Base-by-base conservation (phyloP, 139 green algal genomes). In the Chlamydomonas sp. region DNA sequence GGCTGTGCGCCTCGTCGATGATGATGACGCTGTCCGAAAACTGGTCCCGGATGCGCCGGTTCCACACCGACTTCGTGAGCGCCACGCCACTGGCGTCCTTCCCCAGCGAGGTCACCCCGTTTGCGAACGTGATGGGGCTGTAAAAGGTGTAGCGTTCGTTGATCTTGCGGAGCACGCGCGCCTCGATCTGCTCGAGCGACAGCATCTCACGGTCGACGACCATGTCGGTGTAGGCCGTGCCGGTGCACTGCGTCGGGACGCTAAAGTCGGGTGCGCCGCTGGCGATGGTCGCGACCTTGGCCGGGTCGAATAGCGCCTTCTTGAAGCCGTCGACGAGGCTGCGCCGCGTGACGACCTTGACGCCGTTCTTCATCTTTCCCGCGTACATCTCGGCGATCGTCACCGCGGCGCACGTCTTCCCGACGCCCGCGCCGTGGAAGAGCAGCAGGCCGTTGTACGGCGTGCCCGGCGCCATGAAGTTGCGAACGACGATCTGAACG, bases 1-100 rank as follows among this genome's bases (percentile, higher is more conserved):
- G 36, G 26, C 69, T 36, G 38, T 74, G 69, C 69, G 37, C 69
- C 58, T 74, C 69, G 58, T 74, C 69, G 3, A 74, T 39, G 35
- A 74, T 64, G 48, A 72, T 39, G 65, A 72, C 8, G 13, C 4
- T 29, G 26, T 43, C 48, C 29, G 65, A 72, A 47, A 62, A 72
- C 5, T 47, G 65, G 3, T 13, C 10, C 5, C 35, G 63, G 5
- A 69, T 16, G 36, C 63, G 35, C 22, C 22, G 35, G 30, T 39
- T 24, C n/a, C n/a, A n/a, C n/a, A n/a, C n/a, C n/a, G n/a, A n/a
- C n/a, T n/a, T n/a, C 63, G 35, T 36, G 6, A 28, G 37, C 43
- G 6, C 29, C 35, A 8, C 36, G 10, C 13, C 64, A 28, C 22
- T 34, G 8, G 20, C 35, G 8, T 58, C 63, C 3, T 4, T 26